Base-by-base conservation (phyloP, 176 grass and related monocot species). In the Triticum aestivum region DNA sequence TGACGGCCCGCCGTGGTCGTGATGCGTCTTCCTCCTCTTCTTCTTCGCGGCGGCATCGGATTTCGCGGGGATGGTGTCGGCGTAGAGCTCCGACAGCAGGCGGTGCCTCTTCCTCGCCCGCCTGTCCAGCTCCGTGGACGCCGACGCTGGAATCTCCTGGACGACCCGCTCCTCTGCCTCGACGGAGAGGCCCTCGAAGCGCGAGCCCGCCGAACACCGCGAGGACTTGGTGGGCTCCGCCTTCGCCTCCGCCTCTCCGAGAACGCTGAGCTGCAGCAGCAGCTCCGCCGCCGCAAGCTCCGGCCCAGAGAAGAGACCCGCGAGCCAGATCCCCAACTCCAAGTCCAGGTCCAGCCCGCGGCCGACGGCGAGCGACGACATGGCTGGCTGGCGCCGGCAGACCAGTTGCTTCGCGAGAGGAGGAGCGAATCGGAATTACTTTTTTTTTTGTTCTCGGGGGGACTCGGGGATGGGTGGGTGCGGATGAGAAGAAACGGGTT, bases 231-330 rank as follows among this genome's bases (percentile, higher is more conserved):
- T 5, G 21, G 61, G n/a, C 78, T 9, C 54, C 54, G 23, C 62
- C 85, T 12, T 17, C 52, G 23, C 49, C 79, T 15, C 8, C 62
- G 23, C 63, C 85, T 1, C 13, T 58, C 86, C 69, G 64, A 54
- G 51, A 54, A 78, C 85, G 75, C 92, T 90, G 52, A 97, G 92
- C 61, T 90, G 92, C 75, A 97, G 85, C 45, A 97, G 91, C 7
- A 77, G 86, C 82, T 92, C 90, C 7, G 88, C 90, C 39, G 86
- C 92, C 45, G 74, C 92, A 42, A 97, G 75, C 79, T 97, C 94
- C 11, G 83, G 61, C 32, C 70, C 87, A 35, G 94, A 90, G 79
- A 94, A 92, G 65, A 86, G 32, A 11, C 41, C 83, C 5, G 65
- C 79, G n/a, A 72, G 41, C 83, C 42, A 77, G 29, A 59, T 30